Evolutionary conservation across 2,329 filamentous ascomycete species (phyloP), one percentile per base, ranked within the genome.

Genomic region (Colletotrichum simmondsii): DNA sequence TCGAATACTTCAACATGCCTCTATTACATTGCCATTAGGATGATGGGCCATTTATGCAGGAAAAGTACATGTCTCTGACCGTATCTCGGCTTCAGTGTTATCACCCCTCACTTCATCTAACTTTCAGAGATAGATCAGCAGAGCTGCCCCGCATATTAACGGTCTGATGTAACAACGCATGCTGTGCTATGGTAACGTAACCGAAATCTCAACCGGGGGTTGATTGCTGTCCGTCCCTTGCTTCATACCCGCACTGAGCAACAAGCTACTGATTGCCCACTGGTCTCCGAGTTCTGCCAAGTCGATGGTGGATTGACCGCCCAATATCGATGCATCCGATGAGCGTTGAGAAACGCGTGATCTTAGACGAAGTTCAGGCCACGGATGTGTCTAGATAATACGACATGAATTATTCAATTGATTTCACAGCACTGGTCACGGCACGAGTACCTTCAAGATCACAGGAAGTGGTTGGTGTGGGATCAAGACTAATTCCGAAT

Each of bases 161-260:
- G 22, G 37, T 59, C 8, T 7, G 53, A 54, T 68, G 57, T 68
- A 67, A 67, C 64, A 35, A 60, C n/a, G 16, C 26, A n/a, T 7
- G 12, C n/a, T 10, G 19, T 49, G 54, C 37, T 53, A 24, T 37
- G 19, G 64, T 67, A 61, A 68, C 65, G 65, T 68, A 35, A 68
- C 65, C 42, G 46, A 19, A 19, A 7, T 46, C 42, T n/a, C 42
- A 46, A 46, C 42, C 19, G 19, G 42, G 19, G 7, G 6, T n/a
- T n/a, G 2, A 5, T n/a, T 46, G 42, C 8, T 10, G 6, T n/a
- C 42, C 42, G 42, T 46, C 42, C 42, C 19, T n/a, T n/a, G 42
- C 42, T 46, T 46, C 19, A 7, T 7, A 8, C 19, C 19, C 42
- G 4, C 42, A 19, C 4, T 19, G 42, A 46, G 16, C 42, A 46